A percentile compares a stretch with the other conserved stretches of the same genome.
These are phyloP conservation scores for Cyclotella kingstonii DNA, from an alignment of 108 stramenopile species.

Conservation along the genomic window DNA sequence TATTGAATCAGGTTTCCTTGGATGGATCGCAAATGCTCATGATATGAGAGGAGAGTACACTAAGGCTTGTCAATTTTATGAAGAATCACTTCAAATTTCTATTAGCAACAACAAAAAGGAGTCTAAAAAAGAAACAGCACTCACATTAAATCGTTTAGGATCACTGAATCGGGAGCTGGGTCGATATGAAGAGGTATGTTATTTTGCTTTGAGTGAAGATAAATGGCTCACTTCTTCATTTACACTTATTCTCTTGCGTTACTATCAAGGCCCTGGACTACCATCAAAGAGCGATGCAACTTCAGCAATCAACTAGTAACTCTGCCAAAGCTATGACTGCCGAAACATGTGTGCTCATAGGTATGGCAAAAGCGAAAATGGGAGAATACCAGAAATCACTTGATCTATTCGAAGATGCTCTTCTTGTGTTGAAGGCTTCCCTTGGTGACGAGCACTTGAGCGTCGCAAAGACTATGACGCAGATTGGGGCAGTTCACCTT, in stretches of 20 bases:
- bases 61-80: slow-evolving; percentile 70
- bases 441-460: slow-evolving; percentile 60
- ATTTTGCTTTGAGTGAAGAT: neutral
- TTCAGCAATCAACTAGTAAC: slow-evolving; percentile 57
- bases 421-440: slow-evolving; percentile 40
- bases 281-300: slow-evolving; percentile 57
- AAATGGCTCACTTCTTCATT: neutral
- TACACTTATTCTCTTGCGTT: neutral
- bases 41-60: slow-evolving; percentile 68
- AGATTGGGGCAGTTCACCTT: slow-evolving; percentile 59
- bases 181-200: slow-evolving; percentile 39
- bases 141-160: slow-evolving; percentile 69
- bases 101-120: slow-evolving; percentile 40
- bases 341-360: slow-evolving; percentile 62
- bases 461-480: slow-evolving; percentile 57
- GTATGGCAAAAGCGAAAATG: slow-evolving; percentile 56
- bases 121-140: slow-evolving; percentile 51
- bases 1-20: slow-evolving; percentile 73
- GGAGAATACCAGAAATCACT: slow-evolving; percentile 55
- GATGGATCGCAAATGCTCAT: slow-evolving; percentile 67
- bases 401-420: slow-evolving; percentile 57
- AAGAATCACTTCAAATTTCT: slow-evolving; percentile 64
- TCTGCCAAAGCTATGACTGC: slow-evolving; percentile 58
- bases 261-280: slow-evolving; percentile 69
- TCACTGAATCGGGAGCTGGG: slow-evolving; percentile 56